Conservation (phyloP, 768 basidiomycete genomes). For the Rhodocollybia butyracea region DNA sequence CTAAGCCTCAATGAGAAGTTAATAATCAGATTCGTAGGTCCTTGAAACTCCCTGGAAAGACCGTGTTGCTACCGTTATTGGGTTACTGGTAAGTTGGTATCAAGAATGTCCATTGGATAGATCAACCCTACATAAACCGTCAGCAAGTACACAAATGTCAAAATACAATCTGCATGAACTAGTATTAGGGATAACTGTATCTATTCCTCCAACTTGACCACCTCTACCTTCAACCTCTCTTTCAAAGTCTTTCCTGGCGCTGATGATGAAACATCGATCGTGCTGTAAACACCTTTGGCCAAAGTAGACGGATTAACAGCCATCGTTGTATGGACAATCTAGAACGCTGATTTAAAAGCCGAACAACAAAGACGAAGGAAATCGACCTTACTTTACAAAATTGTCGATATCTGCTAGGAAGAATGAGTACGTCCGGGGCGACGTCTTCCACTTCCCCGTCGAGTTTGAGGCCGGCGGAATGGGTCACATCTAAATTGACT, state of each 20-base stretch:
- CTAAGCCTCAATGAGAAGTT: too few species aligned
- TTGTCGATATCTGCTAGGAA: constrained; percentile 87
- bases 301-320: constrained; percentile 88
- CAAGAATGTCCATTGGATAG: too few species aligned
- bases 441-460: constrained; percentile 37
- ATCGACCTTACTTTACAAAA: constrained; percentile 72
- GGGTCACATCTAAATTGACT: constrained; percentile 88
- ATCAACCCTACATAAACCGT: background rate
- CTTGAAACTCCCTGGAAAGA: too few species aligned
- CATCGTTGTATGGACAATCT: constrained; percentile 76
- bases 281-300: constrained; percentile 54
- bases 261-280: constrained; percentile 29
- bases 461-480: constrained; percentile 47
- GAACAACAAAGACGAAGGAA: background rate
- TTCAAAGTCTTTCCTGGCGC: constrained; percentile 23
- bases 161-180: background rate
- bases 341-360: background rate
- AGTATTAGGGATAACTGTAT: background rate
- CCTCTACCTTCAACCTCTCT: constrained; percentile 31
- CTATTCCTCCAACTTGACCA: constrained; percentile 27
- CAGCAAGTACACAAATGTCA: background rate
- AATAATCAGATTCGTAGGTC: too few species aligned
- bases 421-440: constrained; percentile 80
- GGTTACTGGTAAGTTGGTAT: too few species aligned
- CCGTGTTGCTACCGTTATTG: too few species aligned